Evolutionary conservation across 148 eudicot genomes (phyloP).

Genomic region (Chenopodium formosanum): DNA sequence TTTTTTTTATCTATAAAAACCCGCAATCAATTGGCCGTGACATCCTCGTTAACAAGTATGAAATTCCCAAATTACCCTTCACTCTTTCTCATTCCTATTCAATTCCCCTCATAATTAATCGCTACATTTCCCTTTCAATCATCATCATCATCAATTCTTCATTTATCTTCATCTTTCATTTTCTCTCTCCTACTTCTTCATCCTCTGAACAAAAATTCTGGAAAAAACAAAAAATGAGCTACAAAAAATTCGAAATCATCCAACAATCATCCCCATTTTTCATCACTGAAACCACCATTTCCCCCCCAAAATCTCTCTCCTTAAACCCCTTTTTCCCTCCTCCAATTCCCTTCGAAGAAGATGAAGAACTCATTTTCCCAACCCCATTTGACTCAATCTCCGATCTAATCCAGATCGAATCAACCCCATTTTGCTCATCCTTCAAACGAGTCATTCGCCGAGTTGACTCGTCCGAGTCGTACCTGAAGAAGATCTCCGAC

Average conservation of each 20-base stretch:
- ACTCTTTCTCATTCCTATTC: not conserved
- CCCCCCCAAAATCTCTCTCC: slow-evolving; percentile 14
- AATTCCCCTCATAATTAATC: not conserved
- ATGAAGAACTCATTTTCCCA: not conserved
- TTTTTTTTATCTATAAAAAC: not conserved
- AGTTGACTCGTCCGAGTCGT: slow-evolving; percentile 28
- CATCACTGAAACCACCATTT: slow-evolving; percentile 11
- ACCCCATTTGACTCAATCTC: slow-evolving; percentile 27
- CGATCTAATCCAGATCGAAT: slow-evolving; percentile 30
- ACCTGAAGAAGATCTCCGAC: slow-evolving; percentile 50
- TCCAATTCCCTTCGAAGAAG: slow-evolving; percentile 26
- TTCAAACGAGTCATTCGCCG: slow-evolving; percentile 34
- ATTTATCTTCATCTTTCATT: not conserved
- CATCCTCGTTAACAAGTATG: not conserved
- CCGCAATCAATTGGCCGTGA: not conserved
- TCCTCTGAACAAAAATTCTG: not conserved
- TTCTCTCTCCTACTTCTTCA: slow-evolving; percentile 4
- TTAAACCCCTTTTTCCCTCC: slow-evolving; percentile 16
- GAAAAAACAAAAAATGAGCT: slow-evolving; percentile 17
- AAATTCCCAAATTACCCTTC: not conserved
- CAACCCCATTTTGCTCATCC: slow-evolving; percentile 30
- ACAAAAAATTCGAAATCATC: slow-evolving; percentile 31
- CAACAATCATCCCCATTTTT: slow-evolving; percentile 10
- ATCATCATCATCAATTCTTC: not conserved
- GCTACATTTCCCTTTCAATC: not conserved